Conservation (phyloP, 345 rosid genomes). For the Excoecaria agallocha region DNA sequence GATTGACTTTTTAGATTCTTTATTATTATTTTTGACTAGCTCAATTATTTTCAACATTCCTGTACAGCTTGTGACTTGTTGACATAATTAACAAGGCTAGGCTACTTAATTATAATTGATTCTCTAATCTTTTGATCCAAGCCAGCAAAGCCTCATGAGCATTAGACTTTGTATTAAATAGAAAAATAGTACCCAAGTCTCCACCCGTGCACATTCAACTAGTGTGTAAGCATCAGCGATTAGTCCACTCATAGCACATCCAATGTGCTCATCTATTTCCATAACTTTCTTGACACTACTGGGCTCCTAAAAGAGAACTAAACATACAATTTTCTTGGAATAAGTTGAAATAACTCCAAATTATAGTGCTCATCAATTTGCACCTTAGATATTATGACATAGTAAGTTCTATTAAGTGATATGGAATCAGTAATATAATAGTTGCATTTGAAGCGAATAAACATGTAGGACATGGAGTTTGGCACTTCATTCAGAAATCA, state of each 20-base stretch:
- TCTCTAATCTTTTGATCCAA: too few relatives aligned
- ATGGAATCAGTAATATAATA: neutral
- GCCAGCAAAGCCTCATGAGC: too few relatives aligned
- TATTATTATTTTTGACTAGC: too few relatives aligned
- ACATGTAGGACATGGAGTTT: neutral
- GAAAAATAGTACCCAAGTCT: conserved; percentile 71
- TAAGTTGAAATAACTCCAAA: neutral
- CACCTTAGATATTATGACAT: neutral
- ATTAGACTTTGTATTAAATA: too few relatives aligned
- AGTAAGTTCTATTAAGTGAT: too few relatives aligned
- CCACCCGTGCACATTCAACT: conserved; percentile 97
- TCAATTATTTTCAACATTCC: too few relatives aligned
- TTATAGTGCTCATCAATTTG: neutral
- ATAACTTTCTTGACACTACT: conserved; percentile 95
- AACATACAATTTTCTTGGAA: neutral
- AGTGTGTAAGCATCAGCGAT: conserved; percentile 98
- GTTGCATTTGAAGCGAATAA: neutral
- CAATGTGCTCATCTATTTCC: conserved; percentile 96
- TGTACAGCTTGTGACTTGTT: too few relatives aligned
- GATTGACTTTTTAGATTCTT: too few relatives aligned
- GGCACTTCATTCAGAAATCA: neutral
- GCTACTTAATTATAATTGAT: too few relatives aligned
- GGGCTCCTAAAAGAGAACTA: conserved; percentile 63
- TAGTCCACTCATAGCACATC: conserved; percentile 98
- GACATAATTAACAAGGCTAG: too few relatives aligned